These are phyloP conservation scores for Salvia hispanica DNA, from an alignment of 257 asterid species.

Conservation along the genomic window DNA sequence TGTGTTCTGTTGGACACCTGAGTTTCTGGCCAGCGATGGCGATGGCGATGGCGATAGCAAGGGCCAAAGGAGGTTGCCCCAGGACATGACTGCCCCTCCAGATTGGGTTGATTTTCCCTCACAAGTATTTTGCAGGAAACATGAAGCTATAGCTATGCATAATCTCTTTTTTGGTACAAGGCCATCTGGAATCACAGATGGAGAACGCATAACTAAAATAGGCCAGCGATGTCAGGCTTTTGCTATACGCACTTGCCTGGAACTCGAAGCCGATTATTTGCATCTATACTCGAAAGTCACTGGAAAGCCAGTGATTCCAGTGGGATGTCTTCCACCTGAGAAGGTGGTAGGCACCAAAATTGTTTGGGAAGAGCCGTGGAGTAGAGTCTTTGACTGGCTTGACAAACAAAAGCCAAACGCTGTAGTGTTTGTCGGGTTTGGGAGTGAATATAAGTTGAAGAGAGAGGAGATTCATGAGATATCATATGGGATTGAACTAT, in stretches of 20 bases:
- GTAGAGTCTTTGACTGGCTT: constrained; percentile 33
- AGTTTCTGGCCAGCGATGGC: too few species aligned
- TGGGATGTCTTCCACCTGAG: too few species aligned
- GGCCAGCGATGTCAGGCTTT: constrained; percentile 9
- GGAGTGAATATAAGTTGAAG: constrained; percentile 31
- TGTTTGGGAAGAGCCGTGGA: constrained; percentile 20
- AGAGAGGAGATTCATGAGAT: constrained; percentile 37
- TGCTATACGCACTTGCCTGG: constrained; percentile 31
- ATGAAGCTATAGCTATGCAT: constrained; percentile 6
- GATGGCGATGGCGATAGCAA: too few species aligned
- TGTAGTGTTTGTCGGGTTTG: constrained; percentile 36
- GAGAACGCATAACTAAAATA: constrained; percentile 19
- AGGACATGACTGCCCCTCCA: constrained; percentile 5
- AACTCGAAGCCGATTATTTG: constrained; percentile 34
- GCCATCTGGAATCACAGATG: constrained; percentile 23
- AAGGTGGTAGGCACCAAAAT: background rate
- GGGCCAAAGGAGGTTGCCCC: background rate
- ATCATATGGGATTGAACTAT: constrained; percentile 37
- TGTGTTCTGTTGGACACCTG: constrained; percentile 21
- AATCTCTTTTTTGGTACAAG: background rate
- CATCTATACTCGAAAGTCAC: constrained; percentile 15
- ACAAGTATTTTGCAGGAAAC: background rate
- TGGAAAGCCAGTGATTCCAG: constrained; percentile 34
- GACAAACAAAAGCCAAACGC: constrained; percentile 27
- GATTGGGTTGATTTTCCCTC: constrained; percentile 31